These are phyloP conservation scores for Hyaloscypha bicolor DNA, from an alignment of 495 filamentous ascomycete species.

Conservation along the genomic window DNA sequence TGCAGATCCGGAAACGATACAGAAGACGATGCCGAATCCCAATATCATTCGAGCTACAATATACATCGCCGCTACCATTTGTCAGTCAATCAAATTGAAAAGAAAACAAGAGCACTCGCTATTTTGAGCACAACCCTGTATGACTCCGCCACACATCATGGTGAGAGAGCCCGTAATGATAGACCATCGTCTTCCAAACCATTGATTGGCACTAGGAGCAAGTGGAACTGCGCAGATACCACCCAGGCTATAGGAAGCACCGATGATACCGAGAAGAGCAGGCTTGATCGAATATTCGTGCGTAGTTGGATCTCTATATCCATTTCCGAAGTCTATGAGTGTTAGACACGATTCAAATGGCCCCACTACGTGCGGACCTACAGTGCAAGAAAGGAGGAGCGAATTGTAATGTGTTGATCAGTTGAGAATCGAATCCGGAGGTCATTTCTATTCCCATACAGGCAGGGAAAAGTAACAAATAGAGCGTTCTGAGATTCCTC, in stretches of 20 bases:
- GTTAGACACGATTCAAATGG: slow-evolving; percentile 29
- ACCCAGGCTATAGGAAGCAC: slow-evolving; percentile 44
- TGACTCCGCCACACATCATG: slow-evolving; percentile 47
- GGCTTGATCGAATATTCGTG: slow-evolving; percentile 14
- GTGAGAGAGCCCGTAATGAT: slow-evolving; percentile 52
- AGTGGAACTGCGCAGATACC: slow-evolving; percentile 52
- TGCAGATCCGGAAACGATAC: slow-evolving; percentile 65
- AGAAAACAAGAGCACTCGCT: slow-evolving; percentile 33
- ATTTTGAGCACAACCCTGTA: slow-evolving; percentile 3
- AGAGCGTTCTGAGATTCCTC: slow-evolving; percentile 60
- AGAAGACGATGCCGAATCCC: slow-evolving; percentile 66
- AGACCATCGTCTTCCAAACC: slow-evolving; percentile 47
- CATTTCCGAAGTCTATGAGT: slow-evolving; percentile 18
- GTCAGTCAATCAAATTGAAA: background rate
- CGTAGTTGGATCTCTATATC: slow-evolving; percentile 6
- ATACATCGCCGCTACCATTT: slow-evolving; percentile 55
- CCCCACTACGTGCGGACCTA: slow-evolving; percentile 30
- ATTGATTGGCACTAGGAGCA: slow-evolving; percentile 48
- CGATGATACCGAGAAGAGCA: slow-evolving; percentile 32
- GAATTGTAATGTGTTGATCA: slow-evolving; percentile 34
- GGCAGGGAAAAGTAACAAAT: slow-evolving; percentile 64
- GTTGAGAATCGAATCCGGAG: slow-evolving; percentile 70
- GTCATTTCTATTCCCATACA: slow-evolving; percentile 68
- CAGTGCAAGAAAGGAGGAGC: slow-evolving; percentile 6
- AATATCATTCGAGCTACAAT: slow-evolving; percentile 66